Evolutionary conservation across 108 stramenopile genomes (phyloP).

Genomic region (Cyclostephanos invisitatus): DNA sequence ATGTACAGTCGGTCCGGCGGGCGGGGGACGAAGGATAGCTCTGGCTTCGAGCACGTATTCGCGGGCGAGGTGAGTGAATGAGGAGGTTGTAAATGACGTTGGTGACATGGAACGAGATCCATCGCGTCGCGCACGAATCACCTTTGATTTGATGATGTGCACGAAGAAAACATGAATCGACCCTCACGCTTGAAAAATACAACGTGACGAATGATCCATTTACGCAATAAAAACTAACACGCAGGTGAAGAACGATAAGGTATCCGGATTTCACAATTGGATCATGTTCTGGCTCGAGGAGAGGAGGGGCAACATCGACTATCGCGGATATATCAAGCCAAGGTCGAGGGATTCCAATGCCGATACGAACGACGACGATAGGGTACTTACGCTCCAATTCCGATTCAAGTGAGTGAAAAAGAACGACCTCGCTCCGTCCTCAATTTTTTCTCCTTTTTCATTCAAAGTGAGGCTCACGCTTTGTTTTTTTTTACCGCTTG

Average conservation of each 20-base stretch:
- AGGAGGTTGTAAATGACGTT: too few species aligned
- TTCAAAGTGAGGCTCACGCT: neutral
- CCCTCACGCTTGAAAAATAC: too few species aligned
- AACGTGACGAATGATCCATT: too few species aligned
- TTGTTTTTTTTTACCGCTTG: too few species aligned
- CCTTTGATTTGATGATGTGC: too few species aligned
- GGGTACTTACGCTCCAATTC: slow-evolving; percentile 87
- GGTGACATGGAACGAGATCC: too few species aligned
- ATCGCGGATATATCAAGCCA: slow-evolving; percentile 85
- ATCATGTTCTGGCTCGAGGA: slow-evolving; percentile 89
- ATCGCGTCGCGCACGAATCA: too few species aligned
- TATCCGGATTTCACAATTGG: slow-evolving; percentile 94
- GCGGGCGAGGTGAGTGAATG: slow-evolving; percentile 70
- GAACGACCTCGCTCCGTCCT: too few species aligned
- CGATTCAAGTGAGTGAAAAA: slow-evolving; percentile 69
- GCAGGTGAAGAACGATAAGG: slow-evolving; percentile 57
- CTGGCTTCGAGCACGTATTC: slow-evolving; percentile 94
- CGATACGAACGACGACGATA: slow-evolving; percentile 65
- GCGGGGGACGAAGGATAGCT: slow-evolving; percentile 62
- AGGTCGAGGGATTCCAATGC: slow-evolving; percentile 55
- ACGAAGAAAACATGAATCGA: too few species aligned
- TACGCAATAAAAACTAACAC: too few species aligned
- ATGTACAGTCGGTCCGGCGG: slow-evolving; percentile 73
- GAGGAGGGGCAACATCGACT: slow-evolving; percentile 79
- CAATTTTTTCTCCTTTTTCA: too few species aligned